Percentiles rank a stretch among this genome's conserved stretches.
phyloP scores from a whole-genome alignment of 1,284 basidiomycete genomes.

The Coniophora puteana region DNA sequence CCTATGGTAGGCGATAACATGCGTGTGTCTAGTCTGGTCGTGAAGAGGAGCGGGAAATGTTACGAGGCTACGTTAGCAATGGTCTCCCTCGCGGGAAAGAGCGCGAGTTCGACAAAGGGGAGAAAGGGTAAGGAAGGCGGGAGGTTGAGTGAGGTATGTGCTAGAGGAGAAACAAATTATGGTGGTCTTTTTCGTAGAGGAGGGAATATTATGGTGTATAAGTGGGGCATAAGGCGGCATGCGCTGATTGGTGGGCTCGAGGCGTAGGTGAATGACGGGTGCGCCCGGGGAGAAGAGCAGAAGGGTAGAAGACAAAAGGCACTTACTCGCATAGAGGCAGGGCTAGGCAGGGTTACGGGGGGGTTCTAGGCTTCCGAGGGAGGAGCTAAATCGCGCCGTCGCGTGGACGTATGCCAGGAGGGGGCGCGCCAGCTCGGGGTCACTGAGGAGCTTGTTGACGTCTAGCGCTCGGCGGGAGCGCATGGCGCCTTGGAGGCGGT shows the following conservation, averaged over 20 bases:
- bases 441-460: not conserved
- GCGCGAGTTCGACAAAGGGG: not conserved
- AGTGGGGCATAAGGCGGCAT: not conserved
- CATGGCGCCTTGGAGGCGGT: not conserved
- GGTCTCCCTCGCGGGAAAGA: too few relatives aligned
- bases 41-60: too few relatives aligned
- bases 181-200: not conserved
- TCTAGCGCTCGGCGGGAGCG: not conserved
- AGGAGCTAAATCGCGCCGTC: not conserved
- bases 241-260: conserved; percentile 4
- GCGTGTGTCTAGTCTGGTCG: too few relatives aligned
- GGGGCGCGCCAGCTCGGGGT: not conserved
- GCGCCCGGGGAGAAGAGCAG: not conserved
- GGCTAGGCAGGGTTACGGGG: not conserved
- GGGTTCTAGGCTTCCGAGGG: not conserved
- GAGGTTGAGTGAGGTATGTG: not conserved
- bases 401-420: not conserved
- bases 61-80: too few relatives aligned
- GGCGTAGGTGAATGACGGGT: not conserved
- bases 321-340: not conserved
- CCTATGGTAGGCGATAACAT: too few relatives aligned
- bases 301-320: not conserved
- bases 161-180: not conserved
- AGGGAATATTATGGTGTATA: conserved; percentile 2
- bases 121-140: not conserved